Base-by-base conservation (phyloP, 768 basidiomycete genomes). In the Phaeotremella fagi region DNA sequence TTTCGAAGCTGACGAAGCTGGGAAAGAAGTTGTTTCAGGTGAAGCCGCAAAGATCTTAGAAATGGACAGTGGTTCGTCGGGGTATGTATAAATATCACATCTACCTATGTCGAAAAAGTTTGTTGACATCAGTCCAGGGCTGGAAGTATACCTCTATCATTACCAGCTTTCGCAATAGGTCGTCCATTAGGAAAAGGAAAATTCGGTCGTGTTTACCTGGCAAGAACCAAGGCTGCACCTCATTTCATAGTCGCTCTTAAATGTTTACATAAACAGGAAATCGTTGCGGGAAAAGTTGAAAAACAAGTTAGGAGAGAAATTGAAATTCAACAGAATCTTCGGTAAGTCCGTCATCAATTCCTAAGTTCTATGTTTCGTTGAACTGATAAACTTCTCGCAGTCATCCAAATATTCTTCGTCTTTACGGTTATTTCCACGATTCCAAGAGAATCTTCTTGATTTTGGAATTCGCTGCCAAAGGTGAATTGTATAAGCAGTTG, bases 191-290 rank as follows among this genome's bases (percentile, higher is more conserved):
- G 95, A n/a, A 97, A 98, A 73, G 95, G 95, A 42, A 98, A 98
- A 78, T 99, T 98, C 64, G 95, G 95, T 0, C 87, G 90, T 2
- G 95, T 99, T 23, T 98, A 99, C 79, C 92, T 98, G 85, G 90
- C 94, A 41, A 83, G 92, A 46, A 97, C 94, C 18, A 94, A 92
- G 74, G 74, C 78, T 55, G 82, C 85, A 54, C 90, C 91, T 1
- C 82, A 85, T 55, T 98, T 88, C 78, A 94, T 97, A 71, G 83
- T 98, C 66, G 94, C 94, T 1, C 83, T 98, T 75, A 98, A 98
- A 76, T 91, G 88, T 58, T 80, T 97, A 51, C 92, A 92, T 81
- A 99, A 98, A 78, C 86, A 87, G 48, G 95, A 99, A 76, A 87
- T 99, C 68, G 83, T 98, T 42, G 81, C 87, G 63, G 84, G 84